Evolutionary conservation across 2,329 filamentous ascomycete genomes (phyloP).

Genomic region (Hypoxylon rubiginosum): DNA sequence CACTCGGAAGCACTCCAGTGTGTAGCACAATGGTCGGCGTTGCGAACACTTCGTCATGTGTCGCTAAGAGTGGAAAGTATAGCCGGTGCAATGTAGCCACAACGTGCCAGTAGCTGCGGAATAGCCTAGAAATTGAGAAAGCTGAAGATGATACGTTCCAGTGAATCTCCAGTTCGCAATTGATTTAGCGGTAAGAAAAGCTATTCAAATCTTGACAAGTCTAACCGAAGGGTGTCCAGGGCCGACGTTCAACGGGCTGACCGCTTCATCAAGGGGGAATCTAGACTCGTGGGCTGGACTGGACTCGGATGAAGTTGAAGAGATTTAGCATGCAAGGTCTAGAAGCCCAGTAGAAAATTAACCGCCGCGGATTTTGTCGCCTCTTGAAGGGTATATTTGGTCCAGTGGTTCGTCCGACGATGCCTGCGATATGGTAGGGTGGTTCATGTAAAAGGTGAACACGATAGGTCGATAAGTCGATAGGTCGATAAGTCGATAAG

Average conservation of each 20-base stretch:
- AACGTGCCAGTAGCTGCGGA: conserved; percentile 17
- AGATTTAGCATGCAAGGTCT: background rate
- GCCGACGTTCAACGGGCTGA: conserved; percentile 28
- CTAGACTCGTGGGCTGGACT: conserved; percentile 4
- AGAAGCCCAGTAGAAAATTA: background rate
- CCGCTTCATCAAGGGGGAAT: conserved; percentile 25
- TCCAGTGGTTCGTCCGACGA: conserved; percentile 15
- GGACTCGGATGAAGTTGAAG: background rate
- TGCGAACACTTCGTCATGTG: background rate
- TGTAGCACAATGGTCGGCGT: background rate
- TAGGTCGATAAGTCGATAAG: too few species aligned
- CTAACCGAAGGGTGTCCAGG: conserved; percentile 12
- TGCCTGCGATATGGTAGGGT: background rate
- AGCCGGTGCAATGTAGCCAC: conserved; percentile 18
- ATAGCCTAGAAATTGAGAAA: conserved; percentile 4
- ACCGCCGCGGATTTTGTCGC: background rate
- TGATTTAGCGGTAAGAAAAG: conserved; percentile 1
- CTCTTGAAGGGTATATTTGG: background rate
- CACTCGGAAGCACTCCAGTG: too few species aligned
- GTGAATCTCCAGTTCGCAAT: background rate
- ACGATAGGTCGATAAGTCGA: too few species aligned
- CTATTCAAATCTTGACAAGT: conserved; percentile 12
- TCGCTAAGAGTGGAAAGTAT: conserved; percentile 20
- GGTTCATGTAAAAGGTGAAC: background rate
- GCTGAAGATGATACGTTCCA: background rate